These are phyloP conservation scores for Rhizoclosmatium sp. DNA, from an alignment of 192 early-diverging fungal genomes.

Conservation along the genomic window DNA sequence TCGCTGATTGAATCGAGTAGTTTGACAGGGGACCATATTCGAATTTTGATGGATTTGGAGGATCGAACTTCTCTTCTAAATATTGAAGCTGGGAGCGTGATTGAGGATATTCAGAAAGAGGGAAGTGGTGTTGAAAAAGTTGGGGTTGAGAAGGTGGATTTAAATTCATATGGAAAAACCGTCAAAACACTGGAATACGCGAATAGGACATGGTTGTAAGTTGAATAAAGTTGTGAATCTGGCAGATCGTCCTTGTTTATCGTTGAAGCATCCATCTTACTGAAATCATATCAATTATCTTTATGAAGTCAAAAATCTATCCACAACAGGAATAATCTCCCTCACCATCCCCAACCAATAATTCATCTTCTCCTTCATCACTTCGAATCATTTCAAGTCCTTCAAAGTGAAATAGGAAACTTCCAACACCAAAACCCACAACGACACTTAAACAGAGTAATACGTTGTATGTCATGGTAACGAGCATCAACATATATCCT, in stretches of 20 bases:
- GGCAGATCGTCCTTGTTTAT: too few species aligned
- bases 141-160: background rate
- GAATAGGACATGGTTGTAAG: background rate
- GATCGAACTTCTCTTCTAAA: background rate
- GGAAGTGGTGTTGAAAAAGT: background rate
- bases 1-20: background rate
- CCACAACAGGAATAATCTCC: too few species aligned
- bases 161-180: background rate
- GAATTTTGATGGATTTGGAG: slow-evolving; percentile 1
- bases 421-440: slow-evolving; percentile 56
- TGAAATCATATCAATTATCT: too few species aligned
- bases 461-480: slow-evolving; percentile 70
- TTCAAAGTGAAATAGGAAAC: slow-evolving; percentile 38
- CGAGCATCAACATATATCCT: slow-evolving; percentile 64
- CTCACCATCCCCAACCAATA: too few species aligned
- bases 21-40: background rate
- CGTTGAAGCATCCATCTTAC: too few species aligned
- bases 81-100: background rate
- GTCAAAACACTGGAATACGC: background rate
- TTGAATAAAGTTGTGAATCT: background rate
- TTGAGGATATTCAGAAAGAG: background rate
- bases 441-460: slow-evolving; percentile 61
- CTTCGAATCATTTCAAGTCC: background rate
- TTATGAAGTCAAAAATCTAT: too few species aligned
- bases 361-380: background rate